Evolutionary conservation across 768 basidiomycete genomes (phyloP).

Genomic region (Crassisporium funariophilum): DNA sequence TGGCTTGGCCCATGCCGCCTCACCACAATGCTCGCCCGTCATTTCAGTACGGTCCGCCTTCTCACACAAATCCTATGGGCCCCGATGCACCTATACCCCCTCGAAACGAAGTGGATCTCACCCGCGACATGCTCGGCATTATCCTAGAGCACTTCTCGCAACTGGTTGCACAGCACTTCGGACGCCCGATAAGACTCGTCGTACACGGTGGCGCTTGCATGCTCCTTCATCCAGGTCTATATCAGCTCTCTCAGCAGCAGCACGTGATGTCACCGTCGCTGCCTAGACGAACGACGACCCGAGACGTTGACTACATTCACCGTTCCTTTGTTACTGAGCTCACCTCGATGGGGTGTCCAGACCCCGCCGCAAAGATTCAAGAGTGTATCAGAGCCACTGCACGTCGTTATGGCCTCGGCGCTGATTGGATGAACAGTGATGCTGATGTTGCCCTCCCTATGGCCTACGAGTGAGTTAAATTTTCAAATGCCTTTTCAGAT

Average conservation of each 20-base stretch:
- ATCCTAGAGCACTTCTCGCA: conserved; percentile 56
- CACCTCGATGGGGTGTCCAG: conserved; percentile 43
- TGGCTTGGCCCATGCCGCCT: neutral
- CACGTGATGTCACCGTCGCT: conserved; percentile 26
- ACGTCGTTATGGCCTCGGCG: conserved; percentile 46
- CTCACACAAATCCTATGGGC: neutral
- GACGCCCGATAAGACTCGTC: conserved; percentile 56
- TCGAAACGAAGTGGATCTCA: conserved; percentile 43
- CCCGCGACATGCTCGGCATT: conserved; percentile 41
- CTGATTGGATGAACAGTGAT: conserved; percentile 80
- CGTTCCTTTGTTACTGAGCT: conserved; percentile 63
- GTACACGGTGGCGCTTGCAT: conserved; percentile 77
- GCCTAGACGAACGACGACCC: conserved; percentile 51
- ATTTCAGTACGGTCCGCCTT: neutral
- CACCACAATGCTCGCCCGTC: neutral
- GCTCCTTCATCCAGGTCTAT: conserved; percentile 57
- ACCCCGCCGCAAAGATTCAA: conserved; percentile 57
- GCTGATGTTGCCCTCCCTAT: conserved; percentile 73
- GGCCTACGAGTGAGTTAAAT: conserved; percentile 55
- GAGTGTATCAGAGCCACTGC: conserved; percentile 62
- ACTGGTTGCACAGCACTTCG: conserved; percentile 47
- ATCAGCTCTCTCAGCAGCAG: conserved; percentile 34
- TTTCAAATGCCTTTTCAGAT: conserved; percentile 2
- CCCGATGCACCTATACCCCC: conserved; percentile 15
- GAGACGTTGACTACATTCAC: conserved; percentile 70